phyloP scores from a whole-genome alignment of 306 rosid species.

The Dryas octopetala region DNA sequence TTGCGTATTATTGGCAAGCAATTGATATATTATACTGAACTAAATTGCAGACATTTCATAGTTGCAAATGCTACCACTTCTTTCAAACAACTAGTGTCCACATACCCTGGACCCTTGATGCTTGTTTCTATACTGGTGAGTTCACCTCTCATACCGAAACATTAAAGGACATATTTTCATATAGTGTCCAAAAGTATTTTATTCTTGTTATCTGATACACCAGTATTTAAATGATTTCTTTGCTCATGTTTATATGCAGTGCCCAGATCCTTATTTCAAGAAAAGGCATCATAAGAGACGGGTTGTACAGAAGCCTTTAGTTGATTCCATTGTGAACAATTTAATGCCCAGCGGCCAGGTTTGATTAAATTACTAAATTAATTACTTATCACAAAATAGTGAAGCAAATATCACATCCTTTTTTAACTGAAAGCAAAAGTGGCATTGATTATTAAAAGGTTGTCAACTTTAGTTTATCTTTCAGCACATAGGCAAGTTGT shows the following conservation, averaged over 20 bases:
- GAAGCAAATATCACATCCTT: neutral
- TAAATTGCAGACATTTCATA: constrained; percentile 69
- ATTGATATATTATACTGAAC: constrained; percentile 20
- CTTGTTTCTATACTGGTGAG: constrained; percentile 87
- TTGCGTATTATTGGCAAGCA: constrained; percentile 9
- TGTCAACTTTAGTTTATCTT: neutral
- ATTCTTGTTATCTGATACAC: neutral
- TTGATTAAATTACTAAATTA: neutral
- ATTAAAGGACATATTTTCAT: neutral
- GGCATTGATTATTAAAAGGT: neutral
- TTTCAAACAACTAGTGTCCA: constrained; percentile 60
- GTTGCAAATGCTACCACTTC: constrained; percentile 84
- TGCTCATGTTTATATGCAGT: constrained; percentile 49
- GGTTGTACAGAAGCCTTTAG: constrained; percentile 80
- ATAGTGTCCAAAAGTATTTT: neutral
- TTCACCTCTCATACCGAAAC: constrained; percentile 21
- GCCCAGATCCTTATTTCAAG: constrained; percentile 98
- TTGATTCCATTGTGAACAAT: constrained; percentile 52
- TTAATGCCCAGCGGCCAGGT: constrained; percentile 77
- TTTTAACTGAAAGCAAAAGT: neutral
- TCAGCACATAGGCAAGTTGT: neutral
- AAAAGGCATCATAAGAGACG: constrained; percentile 84
- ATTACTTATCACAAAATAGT: neutral
- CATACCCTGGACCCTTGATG: constrained; percentile 79
- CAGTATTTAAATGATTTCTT: constrained; percentile 18